Percentiles rank a stretch among this genome's conserved stretches.
Conservation (phyloP, 2,329 filamentous ascomycete species). For the Colletotrichum karsti region DNA sequence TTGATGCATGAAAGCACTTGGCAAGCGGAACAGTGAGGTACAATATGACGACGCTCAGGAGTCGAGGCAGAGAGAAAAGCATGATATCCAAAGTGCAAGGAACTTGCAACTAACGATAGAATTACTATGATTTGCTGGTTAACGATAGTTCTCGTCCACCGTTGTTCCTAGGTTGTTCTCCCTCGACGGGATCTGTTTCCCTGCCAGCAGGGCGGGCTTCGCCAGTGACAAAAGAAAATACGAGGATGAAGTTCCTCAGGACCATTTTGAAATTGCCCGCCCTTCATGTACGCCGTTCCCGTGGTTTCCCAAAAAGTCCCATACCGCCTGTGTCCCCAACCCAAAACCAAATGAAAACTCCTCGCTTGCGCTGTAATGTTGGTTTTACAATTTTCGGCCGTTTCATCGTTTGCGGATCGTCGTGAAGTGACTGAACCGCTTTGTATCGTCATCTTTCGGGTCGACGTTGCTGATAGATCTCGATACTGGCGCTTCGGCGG, state of each 20-base stretch:
- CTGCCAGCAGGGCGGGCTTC: slow-evolving; percentile 3
- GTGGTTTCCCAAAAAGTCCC: not conserved
- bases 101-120: slow-evolving; percentile 1
- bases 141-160: slow-evolving; percentile 20
- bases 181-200: not conserved
- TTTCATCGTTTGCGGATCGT: slow-evolving; percentile 12
- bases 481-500: not conserved
- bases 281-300: not conserved
- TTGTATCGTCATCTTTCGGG: not conserved
- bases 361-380: slow-evolving; percentile 24
- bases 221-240: not conserved
- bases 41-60: too few relatives aligned
- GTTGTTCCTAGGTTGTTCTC: not conserved
- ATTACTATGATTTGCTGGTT: slow-evolving; percentile 16
- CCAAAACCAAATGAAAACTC: slow-evolving; percentile 11
- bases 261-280: not conserved
- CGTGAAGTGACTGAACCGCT: not conserved
- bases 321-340: not conserved
- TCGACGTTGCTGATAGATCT: not conserved
- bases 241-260: not conserved
- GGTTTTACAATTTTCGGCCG: slow-evolving; percentile 27
- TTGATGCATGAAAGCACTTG: not conserved
- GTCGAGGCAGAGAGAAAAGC: not conserved
- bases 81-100: not conserved
- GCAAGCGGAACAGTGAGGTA: too few relatives aligned